A percentile compares a stretch with the other conserved stretches of the same genome.
These are phyloP conservation scores for Prunus campanulata DNA, from an alignment of 306 rosid species.

Conservation along the genomic window DNA sequence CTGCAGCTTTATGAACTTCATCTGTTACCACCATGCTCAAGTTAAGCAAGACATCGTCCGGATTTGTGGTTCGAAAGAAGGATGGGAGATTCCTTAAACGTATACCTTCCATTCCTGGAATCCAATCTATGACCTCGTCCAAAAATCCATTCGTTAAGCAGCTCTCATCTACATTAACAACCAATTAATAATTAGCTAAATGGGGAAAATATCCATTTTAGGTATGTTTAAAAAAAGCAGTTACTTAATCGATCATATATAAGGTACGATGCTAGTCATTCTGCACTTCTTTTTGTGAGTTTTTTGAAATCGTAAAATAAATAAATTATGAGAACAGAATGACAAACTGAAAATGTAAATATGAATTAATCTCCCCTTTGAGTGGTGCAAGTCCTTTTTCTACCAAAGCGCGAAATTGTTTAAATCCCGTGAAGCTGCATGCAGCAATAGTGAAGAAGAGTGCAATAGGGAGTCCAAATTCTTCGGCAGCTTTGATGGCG, in stretches of 20 bases:
- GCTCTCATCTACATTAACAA: neutral
- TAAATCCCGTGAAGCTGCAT: too few species aligned
- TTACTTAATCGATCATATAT: neutral
- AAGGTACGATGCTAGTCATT: too few species aligned
- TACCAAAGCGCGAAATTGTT: too few species aligned
- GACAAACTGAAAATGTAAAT: constrained; percentile 1
- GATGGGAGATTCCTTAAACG: constrained; percentile 1
- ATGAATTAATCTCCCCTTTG: too few species aligned
- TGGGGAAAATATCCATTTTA: too few species aligned
- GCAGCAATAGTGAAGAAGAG: too few species aligned
- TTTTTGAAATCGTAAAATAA: too few species aligned
- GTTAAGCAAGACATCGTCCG: neutral
- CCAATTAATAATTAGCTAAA: neutral
- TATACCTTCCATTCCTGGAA: constrained; percentile 15
- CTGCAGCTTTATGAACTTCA: neutral
- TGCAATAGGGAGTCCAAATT: too few species aligned
- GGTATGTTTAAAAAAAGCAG: too few species aligned
- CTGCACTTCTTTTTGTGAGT: too few species aligned
- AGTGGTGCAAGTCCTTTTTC: too few species aligned
- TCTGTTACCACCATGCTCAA: neutral
- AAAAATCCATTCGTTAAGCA: constrained; percentile 1
- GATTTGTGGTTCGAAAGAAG: neutral
- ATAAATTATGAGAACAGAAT: neutral
- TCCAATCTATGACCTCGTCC: constrained; percentile 14
- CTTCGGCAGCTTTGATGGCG: too few species aligned